Evolutionary conservation across 116 monocot genomes (phyloP), one percentile per base, ranked within the genome.

Genomic region (Posidonia oceanica): DNA sequence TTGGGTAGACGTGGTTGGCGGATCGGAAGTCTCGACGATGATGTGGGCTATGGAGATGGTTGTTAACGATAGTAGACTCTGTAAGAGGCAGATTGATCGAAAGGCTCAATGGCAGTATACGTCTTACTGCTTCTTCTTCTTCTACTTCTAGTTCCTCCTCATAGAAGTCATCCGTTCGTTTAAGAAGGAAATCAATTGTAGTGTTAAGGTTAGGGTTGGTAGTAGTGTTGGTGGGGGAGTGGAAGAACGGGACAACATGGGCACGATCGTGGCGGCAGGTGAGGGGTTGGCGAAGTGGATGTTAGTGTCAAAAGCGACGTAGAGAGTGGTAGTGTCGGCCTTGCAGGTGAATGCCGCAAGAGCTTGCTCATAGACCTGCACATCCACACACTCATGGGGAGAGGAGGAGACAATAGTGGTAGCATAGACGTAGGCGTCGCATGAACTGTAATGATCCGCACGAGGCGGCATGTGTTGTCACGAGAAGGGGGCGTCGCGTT

Each of bases 331-430:
- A 6, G 87, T 87, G 70, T 91, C 87, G 40, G 91, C 84, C 69
- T 91, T 87, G 84, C 91, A 91, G 48, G 84, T 83, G 66, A 92
- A 81, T 39, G 55, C 54, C 12, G 88, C 88, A 13, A 86, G 86
- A 3, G 88, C 75, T 57, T 80, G 85, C 76, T 91, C 88, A 76
- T 88, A 91, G 41, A 88, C 91, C 80, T 82, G 78, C 86, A 88
- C 23, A 88, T 57, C 78, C 73, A 82, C 14, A 86, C 83, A 83
- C 63, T 78, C 86, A 72, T 88, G 85, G 7, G 76, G 78, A 10
- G 75, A 74, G 10, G 29, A 29, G 1, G 75, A 70, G 13, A 81
- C 65, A 40, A 53, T 66, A 72, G 44, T 67, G 59, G 59, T 62
- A 70, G 44, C 64, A 64, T 87, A 85, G 17, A 85, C 68, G 23